phyloP scores from a whole-genome alignment of 768 basidiomycete species.

The Tylopilus subfusipes region DNA sequence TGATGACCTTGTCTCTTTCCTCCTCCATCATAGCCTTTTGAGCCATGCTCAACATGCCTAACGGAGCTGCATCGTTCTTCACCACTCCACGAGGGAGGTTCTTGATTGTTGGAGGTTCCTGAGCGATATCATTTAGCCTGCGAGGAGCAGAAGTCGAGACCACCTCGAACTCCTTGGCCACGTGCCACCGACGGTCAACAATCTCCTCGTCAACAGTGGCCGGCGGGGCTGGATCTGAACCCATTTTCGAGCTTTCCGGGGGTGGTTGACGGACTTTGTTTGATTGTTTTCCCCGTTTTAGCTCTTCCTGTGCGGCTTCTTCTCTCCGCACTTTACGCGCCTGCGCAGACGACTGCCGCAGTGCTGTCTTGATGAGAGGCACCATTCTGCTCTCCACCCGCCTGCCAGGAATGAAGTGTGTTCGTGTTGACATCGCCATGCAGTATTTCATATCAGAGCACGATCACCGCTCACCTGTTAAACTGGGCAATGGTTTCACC shows the following conservation, averaged over 20 bases:
- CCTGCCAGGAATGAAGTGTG: slow-evolving; percentile 35
- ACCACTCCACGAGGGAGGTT: slow-evolving; percentile 49
- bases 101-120: slow-evolving; percentile 62
- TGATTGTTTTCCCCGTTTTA: slow-evolving; percentile 14
- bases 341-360: slow-evolving; percentile 52
- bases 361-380: slow-evolving; percentile 56
- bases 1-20: slow-evolving; percentile 68
- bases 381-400: slow-evolving; percentile 73
- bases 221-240: slow-evolving; percentile 13
- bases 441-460: slow-evolving; percentile 7
- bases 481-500: slow-evolving; percentile 76
- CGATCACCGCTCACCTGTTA: slow-evolving; percentile 51
- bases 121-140: slow-evolving; percentile 67
- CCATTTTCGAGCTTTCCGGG: slow-evolving; percentile 12
- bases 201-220: slow-evolving; percentile 16
- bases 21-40: slow-evolving; percentile 75
- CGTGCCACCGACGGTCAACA: slow-evolving; percentile 13
- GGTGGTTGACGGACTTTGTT: slow-evolving; percentile 3
- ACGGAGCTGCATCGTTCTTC: slow-evolving; percentile 27
- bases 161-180: slow-evolving; percentile 45
- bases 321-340: slow-evolving; percentile 44
- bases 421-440: slow-evolving; percentile 6
- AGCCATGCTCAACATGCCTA: slow-evolving; percentile 62
- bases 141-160: slow-evolving; percentile 54
- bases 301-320: slow-evolving; percentile 16